Evolutionary conservation across 805 yeast genomes (phyloP).

Genomic region (Ogataea degrootiae): DNA sequence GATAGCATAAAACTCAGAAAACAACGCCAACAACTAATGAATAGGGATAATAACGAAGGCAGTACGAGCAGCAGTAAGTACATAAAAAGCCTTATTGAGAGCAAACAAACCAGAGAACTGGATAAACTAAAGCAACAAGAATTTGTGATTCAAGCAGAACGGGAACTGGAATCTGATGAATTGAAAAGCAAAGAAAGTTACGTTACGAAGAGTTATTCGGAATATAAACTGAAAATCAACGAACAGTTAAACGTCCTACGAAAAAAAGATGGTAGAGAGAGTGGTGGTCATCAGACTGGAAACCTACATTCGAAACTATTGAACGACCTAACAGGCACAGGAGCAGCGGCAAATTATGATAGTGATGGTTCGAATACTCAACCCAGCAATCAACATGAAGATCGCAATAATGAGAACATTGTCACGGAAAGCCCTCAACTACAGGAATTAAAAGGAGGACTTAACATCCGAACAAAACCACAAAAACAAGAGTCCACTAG

Average conservation of each 20-base stretch:
- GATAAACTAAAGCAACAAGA: slow-evolving; percentile 40
- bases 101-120: slow-evolving; percentile 40
- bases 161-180: slow-evolving; percentile 36
- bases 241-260: background rate
- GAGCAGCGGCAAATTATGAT: background rate
- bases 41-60: slow-evolving; percentile 11
- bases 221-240: slow-evolving; percentile 25
- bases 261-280: background rate
- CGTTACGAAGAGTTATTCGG: slow-evolving; percentile 44
- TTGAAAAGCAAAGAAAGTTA: slow-evolving; percentile 39
- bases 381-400: too few relatives aligned
- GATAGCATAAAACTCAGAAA: slow-evolving; percentile 33
- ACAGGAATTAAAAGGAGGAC: background rate
- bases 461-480: background rate
- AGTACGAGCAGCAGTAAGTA: slow-evolving; percentile 23
- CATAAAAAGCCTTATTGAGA: slow-evolving; percentile 37
- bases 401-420: background rate
- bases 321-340: background rate
- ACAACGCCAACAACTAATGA: slow-evolving; percentile 2
- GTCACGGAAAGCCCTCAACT: background rate
- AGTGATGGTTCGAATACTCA: background rate
- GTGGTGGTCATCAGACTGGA: background rate
- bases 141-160: slow-evolving; percentile 32
- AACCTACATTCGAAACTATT: slow-evolving; percentile 1
- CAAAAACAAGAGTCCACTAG: background rate